phyloP scores from a whole-genome alignment of 441 rosid species.

The Erodium texanum region DNA sequence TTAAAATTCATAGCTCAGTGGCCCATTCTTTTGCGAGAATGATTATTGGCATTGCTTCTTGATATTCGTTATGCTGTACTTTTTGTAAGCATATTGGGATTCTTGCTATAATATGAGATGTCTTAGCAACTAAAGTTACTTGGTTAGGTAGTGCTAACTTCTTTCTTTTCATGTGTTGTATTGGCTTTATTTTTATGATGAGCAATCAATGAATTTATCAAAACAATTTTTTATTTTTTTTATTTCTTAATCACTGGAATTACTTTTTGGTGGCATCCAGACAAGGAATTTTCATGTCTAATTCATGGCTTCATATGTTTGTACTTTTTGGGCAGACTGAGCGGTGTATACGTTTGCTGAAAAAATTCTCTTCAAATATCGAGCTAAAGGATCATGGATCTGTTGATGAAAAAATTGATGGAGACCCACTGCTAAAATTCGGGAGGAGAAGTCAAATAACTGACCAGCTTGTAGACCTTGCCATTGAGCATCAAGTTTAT shows the following conservation, averaged over 20 bases:
- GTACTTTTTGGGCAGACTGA: constrained; percentile 46
- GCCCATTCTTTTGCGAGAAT: background rate
- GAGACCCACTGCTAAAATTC: constrained; percentile 41
- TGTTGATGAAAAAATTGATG: constrained; percentile 30
- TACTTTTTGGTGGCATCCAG: constrained; percentile 8
- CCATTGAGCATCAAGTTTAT: constrained; percentile 79
- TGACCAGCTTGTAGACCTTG: constrained; percentile 79
- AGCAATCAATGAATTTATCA: background rate
- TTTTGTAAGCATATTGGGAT: background rate
- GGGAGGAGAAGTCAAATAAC: constrained; percentile 54
- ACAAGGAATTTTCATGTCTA: constrained; percentile 8
- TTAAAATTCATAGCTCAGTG: background rate
- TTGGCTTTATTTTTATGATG: background rate
- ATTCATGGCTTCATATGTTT: constrained; percentile 18
- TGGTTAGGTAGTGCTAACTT: background rate
- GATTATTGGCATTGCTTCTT: background rate
- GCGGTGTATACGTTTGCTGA: constrained; percentile 63
- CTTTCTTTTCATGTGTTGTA: background rate
- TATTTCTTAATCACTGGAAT: background rate
- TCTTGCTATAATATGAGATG: background rate
- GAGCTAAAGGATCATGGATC: constrained; percentile 30
- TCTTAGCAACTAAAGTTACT: constrained; percentile 1
- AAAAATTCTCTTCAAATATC: constrained; percentile 36
- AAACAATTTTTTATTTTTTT: background rate
- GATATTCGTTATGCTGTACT: background rate